phyloP scores from a whole-genome alignment of 208 protist genomes.

The Trypanosoma avium region DNA sequence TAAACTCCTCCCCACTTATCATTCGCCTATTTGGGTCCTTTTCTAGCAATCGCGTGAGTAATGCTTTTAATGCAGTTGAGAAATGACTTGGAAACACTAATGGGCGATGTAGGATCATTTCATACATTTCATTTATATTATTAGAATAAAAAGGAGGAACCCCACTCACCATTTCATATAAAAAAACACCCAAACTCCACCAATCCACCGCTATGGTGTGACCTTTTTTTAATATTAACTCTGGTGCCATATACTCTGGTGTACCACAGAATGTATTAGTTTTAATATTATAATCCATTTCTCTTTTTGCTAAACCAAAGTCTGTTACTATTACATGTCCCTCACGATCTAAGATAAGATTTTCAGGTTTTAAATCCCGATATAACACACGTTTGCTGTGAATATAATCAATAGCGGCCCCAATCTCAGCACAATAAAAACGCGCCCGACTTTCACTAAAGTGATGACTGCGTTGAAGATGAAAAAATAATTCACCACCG shows the following conservation, averaged over 20 bases:
- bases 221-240: conserved; percentile 79
- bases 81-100: conserved; percentile 45
- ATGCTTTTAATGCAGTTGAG: conserved; percentile 35
- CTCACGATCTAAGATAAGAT: conserved; percentile 78
- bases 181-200: conserved; percentile 95
- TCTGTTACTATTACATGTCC: conserved; percentile 85
- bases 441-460: conserved; percentile 49
- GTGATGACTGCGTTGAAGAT: conserved; percentile 73
- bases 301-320: conserved; percentile 82
- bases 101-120: conserved; percentile 69
- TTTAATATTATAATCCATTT: conserved; percentile 42
- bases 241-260: conserved; percentile 90
- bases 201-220: conserved; percentile 95
- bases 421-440: conserved; percentile 92
- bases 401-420: conserved; percentile 85
- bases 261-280: conserved; percentile 86
- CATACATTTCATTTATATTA: conserved; percentile 74
- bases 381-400: conserved; percentile 81
- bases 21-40: conserved; percentile 50
- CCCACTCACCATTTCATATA: conserved; percentile 94
- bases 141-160: conserved; percentile 87
- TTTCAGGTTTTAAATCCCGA: conserved; percentile 90
- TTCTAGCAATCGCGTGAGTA: conserved; percentile 59
- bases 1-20: conserved; percentile 35
- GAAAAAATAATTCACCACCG: conserved; percentile 94